phyloP scores from a whole-genome alignment of 2,329 filamentous ascomycete genomes.

The Alternaria burnsii region DNA sequence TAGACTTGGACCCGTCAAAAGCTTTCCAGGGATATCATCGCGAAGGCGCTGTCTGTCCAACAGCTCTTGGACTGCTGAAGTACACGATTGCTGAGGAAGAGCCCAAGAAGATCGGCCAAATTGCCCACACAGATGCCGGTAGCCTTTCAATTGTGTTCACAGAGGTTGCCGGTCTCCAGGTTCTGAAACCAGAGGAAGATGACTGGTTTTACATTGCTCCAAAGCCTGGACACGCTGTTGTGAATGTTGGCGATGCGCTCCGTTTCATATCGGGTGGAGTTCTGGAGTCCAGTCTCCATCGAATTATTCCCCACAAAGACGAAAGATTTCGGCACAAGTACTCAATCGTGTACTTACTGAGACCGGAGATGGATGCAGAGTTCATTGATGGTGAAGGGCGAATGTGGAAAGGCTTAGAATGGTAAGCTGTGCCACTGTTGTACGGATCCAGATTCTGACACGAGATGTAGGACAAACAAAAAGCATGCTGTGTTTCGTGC shows the following conservation, averaged over 20 bases:
- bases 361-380: background rate
- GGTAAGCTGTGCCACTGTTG: background rate
- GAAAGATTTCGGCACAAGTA: background rate
- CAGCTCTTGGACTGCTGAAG: background rate
- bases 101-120: background rate
- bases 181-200: background rate
- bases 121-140: background rate
- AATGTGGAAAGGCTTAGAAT: background rate
- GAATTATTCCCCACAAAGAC: background rate
- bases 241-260: background rate
- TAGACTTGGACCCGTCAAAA: background rate
- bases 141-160: background rate
- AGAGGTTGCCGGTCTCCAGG: background rate
- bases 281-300: background rate
- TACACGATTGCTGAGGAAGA: background rate
- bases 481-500: background rate
- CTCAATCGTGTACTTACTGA: background rate
- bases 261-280: background rate
- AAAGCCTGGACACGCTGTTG: background rate
- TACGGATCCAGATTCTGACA: background rate
- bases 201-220: background rate
- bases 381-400: background rate
- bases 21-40: background rate
- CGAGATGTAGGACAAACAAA: background rate
- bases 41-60: background rate